Evolutionary conservation across 2,329 filamentous ascomycete species (phyloP).

Genomic region (Botrytis aclada): DNA sequence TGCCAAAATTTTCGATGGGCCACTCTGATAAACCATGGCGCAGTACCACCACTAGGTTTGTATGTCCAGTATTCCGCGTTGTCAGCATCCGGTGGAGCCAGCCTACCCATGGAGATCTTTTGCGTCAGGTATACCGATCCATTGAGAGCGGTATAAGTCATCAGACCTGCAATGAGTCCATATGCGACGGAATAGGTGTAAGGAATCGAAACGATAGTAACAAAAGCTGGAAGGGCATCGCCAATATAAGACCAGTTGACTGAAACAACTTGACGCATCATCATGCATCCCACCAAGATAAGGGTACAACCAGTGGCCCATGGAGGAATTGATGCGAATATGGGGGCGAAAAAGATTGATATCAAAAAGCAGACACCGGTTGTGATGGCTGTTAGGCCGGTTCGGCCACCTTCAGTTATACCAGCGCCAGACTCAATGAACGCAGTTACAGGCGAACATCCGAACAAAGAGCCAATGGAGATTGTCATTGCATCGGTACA

Average conservation of each 20-base stretch:
- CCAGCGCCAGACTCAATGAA: slow-evolving; percentile 75
- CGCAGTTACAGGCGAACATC: slow-evolving; percentile 67
- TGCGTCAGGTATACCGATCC: slow-evolving; percentile 50
- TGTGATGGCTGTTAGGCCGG: slow-evolving; percentile 67
- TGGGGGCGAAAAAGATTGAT: slow-evolving; percentile 71
- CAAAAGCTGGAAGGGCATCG: slow-evolving; percentile 71
- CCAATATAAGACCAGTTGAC: slow-evolving; percentile 78
- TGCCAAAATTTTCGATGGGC: slow-evolving; percentile 30
- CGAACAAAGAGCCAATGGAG: slow-evolving; percentile 67
- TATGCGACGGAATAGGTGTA: slow-evolving; percentile 79
- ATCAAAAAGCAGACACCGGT: slow-evolving; percentile 69
- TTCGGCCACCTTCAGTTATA: slow-evolving; percentile 71
- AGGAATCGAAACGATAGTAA: slow-evolving; percentile 72
- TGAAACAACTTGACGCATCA: slow-evolving; percentile 71
- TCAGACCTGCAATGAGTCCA: slow-evolving; percentile 65
- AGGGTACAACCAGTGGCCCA: slow-evolving; percentile 76
- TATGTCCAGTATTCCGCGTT: slow-evolving; percentile 55
- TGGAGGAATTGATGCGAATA: slow-evolving; percentile 73
- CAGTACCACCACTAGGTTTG: slow-evolving; percentile 47
- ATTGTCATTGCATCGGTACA: slow-evolving; percentile 69
- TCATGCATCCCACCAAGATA: slow-evolving; percentile 71
- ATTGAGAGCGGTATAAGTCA: slow-evolving; percentile 55
- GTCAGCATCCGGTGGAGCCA: slow-evolving; percentile 52
- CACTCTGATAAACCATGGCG: slow-evolving; percentile 52
- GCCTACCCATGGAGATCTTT: slow-evolving; percentile 45